Conservation (phyloP, 176 grass and related monocot species). For the Aegilops longissima region DNA sequence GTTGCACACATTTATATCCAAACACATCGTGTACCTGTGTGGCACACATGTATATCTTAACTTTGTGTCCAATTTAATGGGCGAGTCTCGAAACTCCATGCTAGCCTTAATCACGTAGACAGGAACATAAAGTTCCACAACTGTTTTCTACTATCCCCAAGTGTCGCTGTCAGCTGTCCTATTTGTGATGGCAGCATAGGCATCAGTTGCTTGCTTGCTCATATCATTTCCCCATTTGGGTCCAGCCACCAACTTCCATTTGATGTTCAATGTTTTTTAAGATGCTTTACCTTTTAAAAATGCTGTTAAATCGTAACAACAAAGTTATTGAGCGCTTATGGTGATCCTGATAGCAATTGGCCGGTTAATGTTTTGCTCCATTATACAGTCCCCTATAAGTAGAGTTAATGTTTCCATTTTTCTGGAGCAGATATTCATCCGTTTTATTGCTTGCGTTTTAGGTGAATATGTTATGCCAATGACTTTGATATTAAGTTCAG, state of each 20-base stretch:
- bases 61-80: background rate
- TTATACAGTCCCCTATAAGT: background rate
- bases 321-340: background rate
- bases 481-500: background rate
- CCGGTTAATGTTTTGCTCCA: background rate
- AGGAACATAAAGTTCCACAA: background rate
- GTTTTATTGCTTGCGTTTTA: background rate
- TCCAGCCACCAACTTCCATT: background rate
- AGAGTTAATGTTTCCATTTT: background rate
- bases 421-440: background rate
- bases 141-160: background rate
- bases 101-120: background rate
- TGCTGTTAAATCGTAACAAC: background rate
- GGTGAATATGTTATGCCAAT: background rate
- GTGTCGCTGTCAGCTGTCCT: background rate
- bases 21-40: too few relatives aligned
- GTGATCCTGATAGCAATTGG: background rate
- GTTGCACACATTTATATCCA: too few relatives aligned
- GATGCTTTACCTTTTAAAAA: background rate
- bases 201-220: background rate
- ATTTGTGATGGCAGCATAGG: background rate
- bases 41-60: background rate
- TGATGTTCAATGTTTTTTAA: background rate
- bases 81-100: background rate
- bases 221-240: background rate